A percentile compares a stretch with the other conserved stretches of the same genome.
Evolutionary conservation across 2,329 filamentous ascomycete species (phyloP).

Genomic region (Aureobasidium sp.): DNA sequence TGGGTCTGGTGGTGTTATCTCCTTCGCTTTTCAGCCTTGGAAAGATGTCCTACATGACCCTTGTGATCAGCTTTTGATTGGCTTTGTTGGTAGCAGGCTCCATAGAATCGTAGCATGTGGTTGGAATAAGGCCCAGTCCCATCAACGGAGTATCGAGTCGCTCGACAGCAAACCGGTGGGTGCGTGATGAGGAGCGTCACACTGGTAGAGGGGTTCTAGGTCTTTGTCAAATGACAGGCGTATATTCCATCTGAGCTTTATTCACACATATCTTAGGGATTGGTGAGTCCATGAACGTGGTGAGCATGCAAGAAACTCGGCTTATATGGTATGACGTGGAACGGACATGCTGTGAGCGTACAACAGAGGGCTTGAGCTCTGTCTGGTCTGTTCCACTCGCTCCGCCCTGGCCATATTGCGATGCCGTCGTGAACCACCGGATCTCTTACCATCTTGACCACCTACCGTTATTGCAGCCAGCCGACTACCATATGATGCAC

Average conservation of each 20-base stretch:
- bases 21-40: background rate
- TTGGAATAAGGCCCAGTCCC: background rate
- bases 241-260: background rate
- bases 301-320: background rate
- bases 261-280: background rate
- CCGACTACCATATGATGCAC: background rate
- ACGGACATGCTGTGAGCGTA: background rate
- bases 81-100: background rate
- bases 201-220: background rate
- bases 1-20: background rate
- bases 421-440: background rate
- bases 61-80: background rate
- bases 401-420: background rate
- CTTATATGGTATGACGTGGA: background rate
- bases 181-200: background rate
- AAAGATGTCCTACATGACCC: background rate
- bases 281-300: background rate
- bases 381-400: background rate
- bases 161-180: background rate
- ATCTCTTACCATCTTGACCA: background rate
- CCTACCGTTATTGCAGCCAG: background rate
- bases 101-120: background rate
- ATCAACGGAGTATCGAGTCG: no score
- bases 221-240: background rate
- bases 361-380: background rate